Evolutionary conservation across 192 early-diverging fungal genomes (phyloP).

Genomic region (Entomortierella chlamydospora): DNA sequence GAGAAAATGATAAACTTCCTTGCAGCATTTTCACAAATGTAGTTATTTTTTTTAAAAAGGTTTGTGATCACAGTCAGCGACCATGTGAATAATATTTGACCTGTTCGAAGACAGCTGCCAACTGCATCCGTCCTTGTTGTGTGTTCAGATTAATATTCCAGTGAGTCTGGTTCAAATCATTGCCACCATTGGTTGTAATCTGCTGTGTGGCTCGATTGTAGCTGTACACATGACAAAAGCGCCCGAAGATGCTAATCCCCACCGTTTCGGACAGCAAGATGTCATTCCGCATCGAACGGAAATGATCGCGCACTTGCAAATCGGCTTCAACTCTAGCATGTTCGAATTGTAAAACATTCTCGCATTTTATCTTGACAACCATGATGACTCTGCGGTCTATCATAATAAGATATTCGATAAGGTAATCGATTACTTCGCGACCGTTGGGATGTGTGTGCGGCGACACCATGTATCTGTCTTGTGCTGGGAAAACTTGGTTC

Average conservation of each 20-base stretch:
- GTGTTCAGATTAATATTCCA: constrained; percentile 4
- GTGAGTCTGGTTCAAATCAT: neutral
- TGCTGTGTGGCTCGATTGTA: neutral
- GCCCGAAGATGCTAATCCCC: neutral
- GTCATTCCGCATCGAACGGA: neutral
- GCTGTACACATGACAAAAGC: neutral
- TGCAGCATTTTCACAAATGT: too few species aligned
- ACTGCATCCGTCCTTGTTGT: neutral
- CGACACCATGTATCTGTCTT: neutral
- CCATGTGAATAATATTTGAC: neutral
- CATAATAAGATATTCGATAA: constrained; percentile 3
- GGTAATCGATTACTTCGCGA: neutral
- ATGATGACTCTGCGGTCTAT: neutral
- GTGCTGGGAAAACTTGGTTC: neutral
- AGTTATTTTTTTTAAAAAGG: too few species aligned
- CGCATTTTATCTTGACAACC: neutral
- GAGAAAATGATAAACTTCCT: too few species aligned
- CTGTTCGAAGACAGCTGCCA: neutral
- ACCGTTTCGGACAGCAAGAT: neutral
- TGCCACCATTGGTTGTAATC: neutral
- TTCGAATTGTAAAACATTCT: neutral
- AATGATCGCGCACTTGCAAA: neutral
- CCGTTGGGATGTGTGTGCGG: neutral
- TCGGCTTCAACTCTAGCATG: neutral
- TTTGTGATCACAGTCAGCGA: too few species aligned